Percentiles rank a stretch among this genome's conserved stretches.
Evolutionary conservation across 805 yeast genomes (phyloP).

Genomic region (Candida xyloterini): DNA sequence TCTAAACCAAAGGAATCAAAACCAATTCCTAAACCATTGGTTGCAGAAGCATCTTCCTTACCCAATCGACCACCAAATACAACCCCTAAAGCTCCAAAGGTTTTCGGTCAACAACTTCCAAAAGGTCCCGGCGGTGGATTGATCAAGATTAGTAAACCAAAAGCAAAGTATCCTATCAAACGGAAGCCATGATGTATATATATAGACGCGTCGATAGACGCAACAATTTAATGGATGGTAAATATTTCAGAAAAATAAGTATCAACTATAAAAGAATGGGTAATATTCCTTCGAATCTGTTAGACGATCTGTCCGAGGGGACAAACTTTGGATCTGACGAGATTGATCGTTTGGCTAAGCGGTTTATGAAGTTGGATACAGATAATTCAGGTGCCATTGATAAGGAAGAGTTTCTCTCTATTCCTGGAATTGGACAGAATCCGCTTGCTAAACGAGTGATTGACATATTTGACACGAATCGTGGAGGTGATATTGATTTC

Average conservation of each 20-base stretch:
- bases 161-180: constrained; percentile 13
- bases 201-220: constrained; percentile 2
- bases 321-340: constrained; percentile 88
- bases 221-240: background rate
- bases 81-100: background rate
- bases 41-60: background rate
- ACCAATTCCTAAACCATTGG: background rate
- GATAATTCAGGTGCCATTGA: constrained; percentile 93
- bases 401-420: constrained; percentile 81
- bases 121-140: constrained; percentile 10
- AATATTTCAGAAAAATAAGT: background rate
- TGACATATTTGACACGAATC: constrained; percentile 92
- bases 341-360: constrained; percentile 82
- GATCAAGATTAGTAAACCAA: constrained; percentile 25
- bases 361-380: constrained; percentile 93
- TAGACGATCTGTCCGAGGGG: constrained; percentile 74
- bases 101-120: background rate
- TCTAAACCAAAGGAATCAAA: background rate
- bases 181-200: constrained; percentile 1
- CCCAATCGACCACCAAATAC: background rate
- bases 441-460: constrained; percentile 88
- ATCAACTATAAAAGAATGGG: constrained; percentile 28
- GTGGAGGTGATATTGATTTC: constrained; percentile 91
- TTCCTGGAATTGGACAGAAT: constrained; percentile 88
- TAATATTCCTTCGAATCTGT: constrained; percentile 36